Conservation (phyloP, 169 alveolate species). For the Plasmodium malariae region DNA sequence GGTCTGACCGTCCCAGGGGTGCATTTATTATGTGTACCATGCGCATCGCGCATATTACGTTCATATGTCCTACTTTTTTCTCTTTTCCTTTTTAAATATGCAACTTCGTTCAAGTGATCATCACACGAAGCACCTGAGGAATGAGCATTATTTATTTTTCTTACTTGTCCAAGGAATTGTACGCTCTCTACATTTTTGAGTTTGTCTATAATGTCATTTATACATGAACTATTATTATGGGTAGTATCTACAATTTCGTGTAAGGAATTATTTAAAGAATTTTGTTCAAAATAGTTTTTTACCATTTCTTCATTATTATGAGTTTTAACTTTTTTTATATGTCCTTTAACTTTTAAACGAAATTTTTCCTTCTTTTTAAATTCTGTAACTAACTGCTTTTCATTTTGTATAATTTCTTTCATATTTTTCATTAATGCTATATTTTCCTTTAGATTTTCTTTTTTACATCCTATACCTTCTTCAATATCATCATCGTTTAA, state of each 20-base stretch:
- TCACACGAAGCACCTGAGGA: no score
- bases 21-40: no score
- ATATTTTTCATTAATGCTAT: neutral
- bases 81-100: no score
- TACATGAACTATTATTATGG: conserved; percentile 26
- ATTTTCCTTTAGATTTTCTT: conserved; percentile 17
- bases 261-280: neutral
- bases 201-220: neutral
- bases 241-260: neutral
- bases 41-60: no score
- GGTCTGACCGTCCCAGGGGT: no score
- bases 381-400: conserved; percentile 6
- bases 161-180: conserved; percentile 21
- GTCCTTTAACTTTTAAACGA: conserved; percentile 31
- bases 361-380: conserved; percentile 16
- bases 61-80: no score
- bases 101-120: no score
- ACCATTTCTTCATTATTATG: neutral
- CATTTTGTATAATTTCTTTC: conserved; percentile 17
- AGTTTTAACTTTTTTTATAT: conserved; percentile 10
- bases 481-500: conserved; percentile 14
- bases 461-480: neutral
- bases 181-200: conserved; percentile 10
- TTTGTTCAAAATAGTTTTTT: neutral
- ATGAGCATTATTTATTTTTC: conserved; percentile 17